Base-by-base conservation (phyloP, 305 asterid species). In the Fraxinus ornus region DNA sequence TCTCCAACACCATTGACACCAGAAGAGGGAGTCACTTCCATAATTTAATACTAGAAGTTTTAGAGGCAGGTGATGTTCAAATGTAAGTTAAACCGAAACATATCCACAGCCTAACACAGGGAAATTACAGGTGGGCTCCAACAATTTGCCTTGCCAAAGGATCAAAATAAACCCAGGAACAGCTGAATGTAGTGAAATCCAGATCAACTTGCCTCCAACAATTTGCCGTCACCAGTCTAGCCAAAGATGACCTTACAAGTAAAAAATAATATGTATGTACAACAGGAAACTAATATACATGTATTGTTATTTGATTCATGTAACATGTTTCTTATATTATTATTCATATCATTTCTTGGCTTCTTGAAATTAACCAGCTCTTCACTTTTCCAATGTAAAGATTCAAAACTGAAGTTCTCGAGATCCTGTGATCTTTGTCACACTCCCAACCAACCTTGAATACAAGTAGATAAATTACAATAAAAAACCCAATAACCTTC, bases 21-120 rank as follows among this genome's bases (percentile, higher is more conserved):
- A 85, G 94, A 89, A 89, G 89, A 90, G 80, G 93, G 89, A 86
- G 92, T 88, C 84, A 90, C 92, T 87, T 92, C 98, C 98, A 95
- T 94, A 22, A 76, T 80, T 82, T 80, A 86, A 86, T 75, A 80
- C 82, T 72, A 84, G 39, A 84, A 79, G 55, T 80, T 81, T 78
- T 70, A 85, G 70, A 86, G 82, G 87, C 89, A 80, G 88, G 82
- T 80, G 77, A 71, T 33, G 72, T 39, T 82, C 87, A 78, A 78
- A 77, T 78, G 77, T 76, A 78, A 44, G 79, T 72, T 44, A 64
- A 62, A 79, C 85, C 33, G 71, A 81, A 79, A 77, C 33, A 78
- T 78, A 82, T 32, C 88, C 81, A 83, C 87, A 84, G 75, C 80
- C 71, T 44, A 60, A 28, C 57, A 77, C 33, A 0, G 76, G 52